Conservation (phyloP, 139 green algal species). For the Haematococcus lacustris region DNA sequence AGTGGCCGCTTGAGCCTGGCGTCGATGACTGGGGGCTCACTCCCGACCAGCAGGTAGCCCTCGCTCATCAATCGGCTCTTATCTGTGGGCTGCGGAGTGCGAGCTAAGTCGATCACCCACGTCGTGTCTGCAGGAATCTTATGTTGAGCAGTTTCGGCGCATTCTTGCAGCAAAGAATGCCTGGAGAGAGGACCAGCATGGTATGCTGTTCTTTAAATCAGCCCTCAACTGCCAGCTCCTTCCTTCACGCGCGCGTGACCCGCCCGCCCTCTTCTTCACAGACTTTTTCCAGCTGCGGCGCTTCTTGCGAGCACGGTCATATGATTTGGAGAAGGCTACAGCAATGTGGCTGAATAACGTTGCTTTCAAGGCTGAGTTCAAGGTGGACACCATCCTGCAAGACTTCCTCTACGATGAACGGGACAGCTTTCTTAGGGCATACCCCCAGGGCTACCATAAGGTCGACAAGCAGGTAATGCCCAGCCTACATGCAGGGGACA, state of each 20-base stretch:
- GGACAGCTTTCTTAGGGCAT: conserved; percentile 81
- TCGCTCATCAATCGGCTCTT: neutral
- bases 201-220: neutral
- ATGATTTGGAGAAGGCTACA: conserved; percentile 44
- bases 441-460: conserved; percentile 72
- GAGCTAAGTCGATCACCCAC: neutral
- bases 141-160: conserved; percentile 44
- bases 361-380: conserved; percentile 49
- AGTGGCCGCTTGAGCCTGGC: conserved; percentile 1
- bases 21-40: conserved; percentile 47
- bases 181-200: conserved; percentile 26
- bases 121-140: conserved; percentile 42
- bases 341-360: conserved; percentile 51
- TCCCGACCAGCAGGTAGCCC: conserved; percentile 31
- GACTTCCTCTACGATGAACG: conserved; percentile 86
- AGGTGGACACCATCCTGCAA: conserved; percentile 62
- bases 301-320: conserved; percentile 54
- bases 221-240: neutral
- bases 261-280: neutral
- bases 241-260: neutral
- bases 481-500: no score
- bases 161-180: conserved; percentile 19
- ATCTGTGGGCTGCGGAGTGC: neutral
- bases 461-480: conserved; percentile 59
- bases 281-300: conserved; percentile 49